Percentiles rank a stretch among this genome's conserved stretches.
phyloP scores from a whole-genome alignment of 805 yeast genomes.

The Phaffomyces antillensis region DNA sequence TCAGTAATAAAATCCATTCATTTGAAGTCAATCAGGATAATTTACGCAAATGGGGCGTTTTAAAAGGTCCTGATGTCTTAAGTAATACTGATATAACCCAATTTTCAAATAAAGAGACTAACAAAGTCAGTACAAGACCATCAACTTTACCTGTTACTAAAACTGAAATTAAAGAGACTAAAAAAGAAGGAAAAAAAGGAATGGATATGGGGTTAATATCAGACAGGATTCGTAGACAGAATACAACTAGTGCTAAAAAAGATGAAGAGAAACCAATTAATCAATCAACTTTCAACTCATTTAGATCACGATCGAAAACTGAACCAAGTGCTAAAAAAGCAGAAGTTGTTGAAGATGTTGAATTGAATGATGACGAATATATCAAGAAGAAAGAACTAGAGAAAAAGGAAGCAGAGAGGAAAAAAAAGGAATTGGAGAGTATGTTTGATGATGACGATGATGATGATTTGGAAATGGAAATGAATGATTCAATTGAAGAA shows the following conservation, averaged over 20 bases:
- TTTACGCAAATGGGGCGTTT: slow-evolving; percentile 19
- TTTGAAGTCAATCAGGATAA: slow-evolving; percentile 9
- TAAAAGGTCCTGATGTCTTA: slow-evolving; percentile 18
- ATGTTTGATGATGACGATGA: slow-evolving; percentile 30
- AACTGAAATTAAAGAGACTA: not conserved
- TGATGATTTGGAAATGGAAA: slow-evolving; percentile 9
- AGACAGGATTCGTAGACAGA: slow-evolving; percentile 11
- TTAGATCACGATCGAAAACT: slow-evolving; percentile 1
- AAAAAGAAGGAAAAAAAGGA: slow-evolving; percentile 4
- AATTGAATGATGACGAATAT: slow-evolving; percentile 12
- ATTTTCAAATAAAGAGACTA: not conserved
- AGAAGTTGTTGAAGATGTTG: slow-evolving; percentile 11
- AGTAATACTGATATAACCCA: not conserved
- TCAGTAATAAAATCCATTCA: slow-evolving; percentile 7
- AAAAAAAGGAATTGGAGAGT: slow-evolving; percentile 24
- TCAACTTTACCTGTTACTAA: not conserved
- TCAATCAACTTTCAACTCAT: slow-evolving; percentile 11
- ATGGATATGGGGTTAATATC: slow-evolving; percentile 17
- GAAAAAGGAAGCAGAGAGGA: slow-evolving; percentile 8
- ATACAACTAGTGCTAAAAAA: not conserved
- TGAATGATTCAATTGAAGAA: not conserved
- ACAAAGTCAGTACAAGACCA: not conserved
- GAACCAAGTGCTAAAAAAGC: not conserved
- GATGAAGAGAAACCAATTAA: slow-evolving; percentile 4
- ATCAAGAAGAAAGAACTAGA: slow-evolving; percentile 6